Base-by-base conservation (phyloP, 805 yeast species). In the Myxozyma geophila region DNA sequence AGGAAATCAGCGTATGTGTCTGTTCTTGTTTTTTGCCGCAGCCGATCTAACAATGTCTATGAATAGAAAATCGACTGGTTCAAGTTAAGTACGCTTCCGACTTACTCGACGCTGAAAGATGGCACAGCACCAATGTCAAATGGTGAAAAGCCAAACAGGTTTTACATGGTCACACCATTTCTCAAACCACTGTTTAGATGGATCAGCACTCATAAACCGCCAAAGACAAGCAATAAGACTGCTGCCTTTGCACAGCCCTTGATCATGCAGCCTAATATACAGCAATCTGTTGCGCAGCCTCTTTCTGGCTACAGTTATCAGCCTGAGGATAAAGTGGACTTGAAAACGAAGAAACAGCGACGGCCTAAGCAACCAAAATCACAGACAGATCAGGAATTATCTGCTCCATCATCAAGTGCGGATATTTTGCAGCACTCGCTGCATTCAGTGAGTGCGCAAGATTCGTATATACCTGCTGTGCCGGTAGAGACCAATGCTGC, bases 1-100 rank as follows among this genome's bases (percentile, higher is more conserved):
- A 89, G 74, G 99, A 95, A 77, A 96, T 95, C 68, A 84, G 87
- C 51, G 83, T 84, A 60, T 90, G 63, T 54, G 13, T 28, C 28
- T 21, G 40, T 28, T 35, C 12, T 7, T 21, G n/a, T n/a, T 41
- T 44, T 9, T 15, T 57, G 15, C 7, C 46, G 37, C 4, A 9
- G 12, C 2, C 2, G 10, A 19, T 23, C 28, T 23, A 9, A 36
- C 10, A n/a, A 43, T 62, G 36, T 47, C 59, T n/a, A 28, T 33
- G 7, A 5, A 2, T 36, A 66, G 67, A 68, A 68, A 61, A 62
- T 69, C 41, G 70, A 68, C 12, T 69, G 72, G 72, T 60, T 75
- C 55, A 71, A 72, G 21, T 67, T 78, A 49, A 60, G 59, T 13
- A 59, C 64, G 17, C 61, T 78, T 60, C 79, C 78, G 0, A 71